Percentiles rank a stretch among this genome's conserved stretches.
Conservation (phyloP, 2,329 filamentous ascomycete genomes). For the Epichloe gansuensis region DNA sequence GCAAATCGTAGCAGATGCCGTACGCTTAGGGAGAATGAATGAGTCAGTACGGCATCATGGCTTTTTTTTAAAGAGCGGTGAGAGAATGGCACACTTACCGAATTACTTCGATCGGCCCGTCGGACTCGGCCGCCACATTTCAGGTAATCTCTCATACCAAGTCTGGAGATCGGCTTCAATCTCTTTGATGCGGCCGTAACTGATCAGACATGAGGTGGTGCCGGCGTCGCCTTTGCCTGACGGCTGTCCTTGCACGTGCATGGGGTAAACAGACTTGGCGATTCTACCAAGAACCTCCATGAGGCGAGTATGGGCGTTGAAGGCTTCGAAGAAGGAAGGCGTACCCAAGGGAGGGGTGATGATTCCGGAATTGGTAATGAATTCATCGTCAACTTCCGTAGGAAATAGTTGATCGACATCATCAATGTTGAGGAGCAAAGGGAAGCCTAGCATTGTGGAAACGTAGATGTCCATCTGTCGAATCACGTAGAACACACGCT, state of each 20-base stretch:
- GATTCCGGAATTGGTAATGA: slow-evolving; percentile 48
- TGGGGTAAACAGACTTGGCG: slow-evolving; percentile 53
- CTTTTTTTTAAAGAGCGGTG: not conserved
- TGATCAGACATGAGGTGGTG: slow-evolving; percentile 47
- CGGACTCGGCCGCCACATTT: slow-evolving; percentile 64
- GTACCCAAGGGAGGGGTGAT: slow-evolving; percentile 41
- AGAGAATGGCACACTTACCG: slow-evolving; percentile 42
- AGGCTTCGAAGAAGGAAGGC: slow-evolving; percentile 49
- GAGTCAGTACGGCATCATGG: not conserved
- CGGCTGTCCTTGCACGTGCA: slow-evolving; percentile 41
- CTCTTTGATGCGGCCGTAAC: slow-evolving; percentile 49
- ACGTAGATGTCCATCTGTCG: slow-evolving; percentile 62
- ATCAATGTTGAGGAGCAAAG: slow-evolving; percentile 48
- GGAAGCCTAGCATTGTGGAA: slow-evolving; percentile 54
- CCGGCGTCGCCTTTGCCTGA: slow-evolving; percentile 29
- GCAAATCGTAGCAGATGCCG: slow-evolving; percentile 67
- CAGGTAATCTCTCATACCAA: slow-evolving; percentile 58
- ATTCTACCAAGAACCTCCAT: slow-evolving; percentile 54
- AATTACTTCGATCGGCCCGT: slow-evolving; percentile 61
- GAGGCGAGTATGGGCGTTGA: slow-evolving; percentile 52
- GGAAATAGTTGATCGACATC: slow-evolving; percentile 57
- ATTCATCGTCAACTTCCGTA: slow-evolving; percentile 54
- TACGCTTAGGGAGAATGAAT: slow-evolving; percentile 28
- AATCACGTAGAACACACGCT: slow-evolving; percentile 55
- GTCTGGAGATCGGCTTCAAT: slow-evolving; percentile 51